Evolutionary conservation across 768 basidiomycete genomes (phyloP), one percentile per base, ranked within the genome.

Genomic region (Favolaschia claudopus): DNA sequence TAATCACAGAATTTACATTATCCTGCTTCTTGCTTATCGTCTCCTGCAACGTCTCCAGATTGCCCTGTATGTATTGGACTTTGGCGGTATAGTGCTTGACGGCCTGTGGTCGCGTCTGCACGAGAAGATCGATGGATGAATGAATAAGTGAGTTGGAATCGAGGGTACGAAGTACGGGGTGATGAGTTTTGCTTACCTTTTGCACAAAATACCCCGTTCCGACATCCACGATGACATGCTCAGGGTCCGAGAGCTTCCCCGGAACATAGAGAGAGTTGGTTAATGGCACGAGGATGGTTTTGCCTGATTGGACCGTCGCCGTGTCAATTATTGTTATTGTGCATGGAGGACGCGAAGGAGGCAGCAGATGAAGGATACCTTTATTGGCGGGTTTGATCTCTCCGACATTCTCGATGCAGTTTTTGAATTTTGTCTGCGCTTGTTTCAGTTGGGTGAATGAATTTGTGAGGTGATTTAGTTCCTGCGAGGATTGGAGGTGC

Each of bases 191-290:
- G 52, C 79, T 39, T 43, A 93, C 97, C 84, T 99, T 99, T 76
- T 93, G 88, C 17, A 99, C 92, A 65, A 89, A 98, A 74, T 98
- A 99, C 0, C 97, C 96, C 0, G 96, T 99, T 1, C 97, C 97
- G 25, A 99, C 83, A 71, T 99, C 97, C 34, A 99, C 86, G 61
- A 99, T 89, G 43, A 99, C 96, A 65, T 93, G 85, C 40, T 95
- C 90, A 1, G 85, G 74, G 69, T 97, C 91, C 37, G 79, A 81
- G 43, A 99, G 81, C 75, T 89, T 94, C 19, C 96, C 97, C 2
- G 96, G 95, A 24, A 99, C 91, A 70, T 98, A 99, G 2, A 99
- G 83, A 1, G 96, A 98, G 72, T 92, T 93, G 15, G 95, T 98
- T 52, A 99, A 74, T 7, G 97, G 96, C 10, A 99, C 93, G 14